These are phyloP conservation scores for Leptomonas seymouri DNA, from an alignment of 208 protist species.

Conservation along the genomic window DNA sequence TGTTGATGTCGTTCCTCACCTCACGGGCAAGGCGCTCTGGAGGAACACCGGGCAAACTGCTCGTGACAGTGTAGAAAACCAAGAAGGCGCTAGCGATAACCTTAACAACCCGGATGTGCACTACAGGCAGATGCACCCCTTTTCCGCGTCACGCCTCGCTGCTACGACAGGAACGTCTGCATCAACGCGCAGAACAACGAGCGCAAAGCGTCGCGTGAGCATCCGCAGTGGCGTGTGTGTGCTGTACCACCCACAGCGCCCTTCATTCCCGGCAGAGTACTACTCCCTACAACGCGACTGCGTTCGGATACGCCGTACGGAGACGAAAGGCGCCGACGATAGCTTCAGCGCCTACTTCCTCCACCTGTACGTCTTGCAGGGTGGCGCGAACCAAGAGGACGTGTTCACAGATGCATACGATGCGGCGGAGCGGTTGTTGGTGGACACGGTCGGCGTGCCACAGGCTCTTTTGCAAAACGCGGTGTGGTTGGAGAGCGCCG, in stretches of 20 bases:
- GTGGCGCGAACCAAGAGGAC: constrained; percentile 21
- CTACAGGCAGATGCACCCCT: constrained; percentile 25
- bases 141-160: constrained; percentile 7
- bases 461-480: constrained; percentile 22
- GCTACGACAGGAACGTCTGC: neutral
- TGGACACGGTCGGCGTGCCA: constrained; percentile 15
- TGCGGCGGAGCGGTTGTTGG: constrained; percentile 11
- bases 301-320: constrained; percentile 19
- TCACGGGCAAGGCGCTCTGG: constrained; percentile 16
- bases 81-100: neutral
- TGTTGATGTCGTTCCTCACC: constrained; percentile 21
- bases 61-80: neutral
- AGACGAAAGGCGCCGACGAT: neutral
- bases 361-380: constrained; percentile 31
- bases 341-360: neutral
- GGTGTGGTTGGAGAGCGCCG: constrained; percentile 23
- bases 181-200: too few species aligned
- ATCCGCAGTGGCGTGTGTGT: constrained; percentile 29
- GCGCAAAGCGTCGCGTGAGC: constrained; percentile 13
- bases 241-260: constrained; percentile 25
- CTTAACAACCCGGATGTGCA: neutral
- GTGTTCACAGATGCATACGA: constrained; percentile 5
- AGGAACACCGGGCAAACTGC: neutral
- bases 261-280: constrained; percentile 28
- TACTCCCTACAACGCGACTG: constrained; percentile 24